Evolutionary conservation across 164 flowering plant genomes (phyloP).

Genomic region (Akebia trifoliata): DNA sequence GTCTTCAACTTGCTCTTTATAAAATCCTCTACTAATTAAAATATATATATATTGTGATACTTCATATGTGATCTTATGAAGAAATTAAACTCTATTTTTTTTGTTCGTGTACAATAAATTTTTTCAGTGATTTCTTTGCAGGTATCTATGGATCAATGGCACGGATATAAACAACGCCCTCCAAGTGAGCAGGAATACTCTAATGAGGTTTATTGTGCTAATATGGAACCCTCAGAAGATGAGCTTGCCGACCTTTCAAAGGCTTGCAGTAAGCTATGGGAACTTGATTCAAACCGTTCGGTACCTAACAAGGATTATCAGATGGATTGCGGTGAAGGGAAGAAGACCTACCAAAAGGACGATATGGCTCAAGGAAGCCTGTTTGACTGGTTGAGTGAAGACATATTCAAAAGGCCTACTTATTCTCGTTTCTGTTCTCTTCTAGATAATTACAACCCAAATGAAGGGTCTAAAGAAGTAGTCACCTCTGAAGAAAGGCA

Average conservation of each 20-base stretch:
- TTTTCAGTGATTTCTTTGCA: constrained; percentile 18
- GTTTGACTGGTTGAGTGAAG: constrained; percentile 64
- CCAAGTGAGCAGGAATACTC: constrained; percentile 68
- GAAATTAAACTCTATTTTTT: not conserved
- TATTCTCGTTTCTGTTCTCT: constrained; percentile 82
- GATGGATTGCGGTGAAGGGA: constrained; percentile 91
- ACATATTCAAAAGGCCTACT: constrained; percentile 62
- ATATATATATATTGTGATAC: too few species aligned
- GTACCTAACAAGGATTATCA: constrained; percentile 82
- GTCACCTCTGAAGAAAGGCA: constrained; percentile 75
- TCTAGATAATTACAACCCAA: constrained; percentile 87
- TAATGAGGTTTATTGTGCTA: constrained; percentile 37
- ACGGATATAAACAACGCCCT: constrained; percentile 51
- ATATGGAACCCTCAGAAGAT: constrained; percentile 48
- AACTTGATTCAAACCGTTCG: constrained; percentile 80
- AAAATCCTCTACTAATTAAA: too few species aligned
- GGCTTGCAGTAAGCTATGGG: constrained; percentile 92
- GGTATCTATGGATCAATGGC: constrained; percentile 61
- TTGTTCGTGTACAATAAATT: not conserved
- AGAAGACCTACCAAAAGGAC: constrained; percentile 63
- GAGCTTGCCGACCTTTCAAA: constrained; percentile 68
- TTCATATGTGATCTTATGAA: too few species aligned
- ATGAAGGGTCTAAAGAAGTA: constrained; percentile 69
- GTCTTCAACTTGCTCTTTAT: too few species aligned
- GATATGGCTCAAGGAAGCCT: constrained; percentile 80